These are phyloP conservation scores for Fraxinus dipetala DNA, from an alignment of 305 asterid genomes.

Conservation along the genomic window DNA sequence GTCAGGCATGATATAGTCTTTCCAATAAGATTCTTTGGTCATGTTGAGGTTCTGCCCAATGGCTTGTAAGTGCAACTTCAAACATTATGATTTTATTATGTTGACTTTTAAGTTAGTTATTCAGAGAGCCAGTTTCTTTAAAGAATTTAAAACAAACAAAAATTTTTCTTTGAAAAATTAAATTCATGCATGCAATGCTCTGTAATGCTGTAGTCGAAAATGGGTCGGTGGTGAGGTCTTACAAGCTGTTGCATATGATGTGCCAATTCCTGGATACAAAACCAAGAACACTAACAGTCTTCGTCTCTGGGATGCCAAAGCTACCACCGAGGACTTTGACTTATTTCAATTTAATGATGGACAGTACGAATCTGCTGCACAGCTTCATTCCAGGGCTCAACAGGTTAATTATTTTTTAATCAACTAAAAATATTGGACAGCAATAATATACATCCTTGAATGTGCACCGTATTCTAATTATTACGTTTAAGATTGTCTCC, in stretches of 20 bases:
- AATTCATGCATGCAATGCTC: conserved; percentile 22
- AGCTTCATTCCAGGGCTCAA: conserved; percentile 91
- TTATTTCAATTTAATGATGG: conserved; percentile 95
- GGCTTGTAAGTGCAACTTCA: conserved; percentile 77
- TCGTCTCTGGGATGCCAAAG: conserved; percentile 99
- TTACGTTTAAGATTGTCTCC: not conserved
- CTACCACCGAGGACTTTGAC: conserved; percentile 74
- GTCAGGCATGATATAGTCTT: conserved; percentile 87
- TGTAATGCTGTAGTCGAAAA: conserved; percentile 55
- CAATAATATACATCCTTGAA: not conserved
- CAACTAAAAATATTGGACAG: conserved; percentile 4
- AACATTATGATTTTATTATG: conserved; percentile 24
- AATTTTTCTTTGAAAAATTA: conserved; percentile 18
- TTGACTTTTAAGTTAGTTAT: not conserved
- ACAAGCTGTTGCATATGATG: conserved; percentile 97
- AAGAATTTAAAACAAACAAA: not conserved
- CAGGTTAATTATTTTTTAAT: conserved; percentile 52
- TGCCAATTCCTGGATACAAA: conserved; percentile 98
- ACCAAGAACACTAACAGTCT: conserved; percentile 95
- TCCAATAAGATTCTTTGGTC: conserved; percentile 90
- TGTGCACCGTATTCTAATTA: not conserved
- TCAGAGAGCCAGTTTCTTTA: not conserved
- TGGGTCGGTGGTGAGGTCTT: conserved; percentile 97
- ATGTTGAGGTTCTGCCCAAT: conserved; percentile 73
- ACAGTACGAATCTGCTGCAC: conserved; percentile 89